Conservation (phyloP, 2,329 filamentous ascomycete species). For the Botrytis hyacinthi region DNA sequence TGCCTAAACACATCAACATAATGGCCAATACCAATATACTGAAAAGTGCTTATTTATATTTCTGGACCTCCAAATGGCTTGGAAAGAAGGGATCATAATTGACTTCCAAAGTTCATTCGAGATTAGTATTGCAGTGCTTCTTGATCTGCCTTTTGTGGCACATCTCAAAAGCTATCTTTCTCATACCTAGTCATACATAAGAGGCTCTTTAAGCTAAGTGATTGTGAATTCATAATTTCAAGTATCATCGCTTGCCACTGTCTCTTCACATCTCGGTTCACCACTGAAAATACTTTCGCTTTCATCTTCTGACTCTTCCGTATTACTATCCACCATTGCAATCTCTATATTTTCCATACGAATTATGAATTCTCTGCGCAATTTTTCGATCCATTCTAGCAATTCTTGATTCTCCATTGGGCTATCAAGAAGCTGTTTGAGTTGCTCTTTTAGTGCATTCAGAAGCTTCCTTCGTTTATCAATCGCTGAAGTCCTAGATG, state of each 20-base stretch:
- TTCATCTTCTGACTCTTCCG: conserved; percentile 21
- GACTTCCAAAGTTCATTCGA: background rate
- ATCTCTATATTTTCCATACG: conserved; percentile 64
- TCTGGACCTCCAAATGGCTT: background rate
- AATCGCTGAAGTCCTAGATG: conserved; percentile 56
- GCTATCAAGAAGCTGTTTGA: conserved; percentile 65
- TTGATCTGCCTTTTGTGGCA: background rate
- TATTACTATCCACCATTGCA: conserved; percentile 27
- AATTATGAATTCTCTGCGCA: conserved; percentile 73
- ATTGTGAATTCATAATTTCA: background rate
- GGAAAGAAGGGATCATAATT: background rate
- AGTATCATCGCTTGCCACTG: background rate
- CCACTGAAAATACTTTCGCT: background rate
- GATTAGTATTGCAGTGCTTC: background rate
- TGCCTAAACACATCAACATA: background rate
- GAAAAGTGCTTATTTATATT: background rate
- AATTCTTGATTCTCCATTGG: conserved; percentile 64
- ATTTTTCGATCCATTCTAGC: conserved; percentile 58
- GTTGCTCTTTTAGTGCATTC: conserved; percentile 67
- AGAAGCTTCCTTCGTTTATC: conserved; percentile 70
- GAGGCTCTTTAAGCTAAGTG: background rate
- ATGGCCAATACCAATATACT: background rate
- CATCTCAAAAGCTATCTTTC: background rate
- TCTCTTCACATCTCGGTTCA: background rate
- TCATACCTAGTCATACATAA: background rate